phyloP scores from a whole-genome alignment of 495 filamentous ascomycete genomes.

The Lasiosphaeris hirsuta region DNA sequence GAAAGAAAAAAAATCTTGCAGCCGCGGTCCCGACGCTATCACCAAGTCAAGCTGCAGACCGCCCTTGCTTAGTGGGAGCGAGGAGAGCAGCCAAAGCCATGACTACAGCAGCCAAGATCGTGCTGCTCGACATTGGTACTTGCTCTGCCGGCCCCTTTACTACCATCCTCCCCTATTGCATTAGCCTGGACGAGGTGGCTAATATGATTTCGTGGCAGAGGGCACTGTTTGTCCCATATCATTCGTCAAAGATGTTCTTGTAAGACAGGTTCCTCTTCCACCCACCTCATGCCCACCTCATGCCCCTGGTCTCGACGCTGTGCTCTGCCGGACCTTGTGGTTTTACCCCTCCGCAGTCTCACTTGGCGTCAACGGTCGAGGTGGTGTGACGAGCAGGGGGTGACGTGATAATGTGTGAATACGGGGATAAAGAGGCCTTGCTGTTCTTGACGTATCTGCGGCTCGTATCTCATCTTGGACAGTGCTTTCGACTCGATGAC shows the following conservation, averaged over 20 bases:
- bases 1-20: conserved; percentile 1
- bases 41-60: background rate
- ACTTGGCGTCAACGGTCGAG: background rate
- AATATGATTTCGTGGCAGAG: conserved; percentile 47
- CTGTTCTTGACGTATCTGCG: background rate
- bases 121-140: conserved; percentile 52
- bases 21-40: conserved; percentile 1
- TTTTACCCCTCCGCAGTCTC: conserved; percentile 8
- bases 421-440: background rate
- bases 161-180: conserved; percentile 16
- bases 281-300: conserved; percentile 7
- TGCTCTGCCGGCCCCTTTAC: conserved; percentile 7
- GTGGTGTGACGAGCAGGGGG: conserved; percentile 2
- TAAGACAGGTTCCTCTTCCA: conserved; percentile 40
- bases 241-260: conserved; percentile 68
- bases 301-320: conserved; percentile 1
- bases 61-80: background rate
- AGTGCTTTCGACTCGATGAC: background rate
- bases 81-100: conserved; percentile 8
- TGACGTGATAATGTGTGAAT: background rate
- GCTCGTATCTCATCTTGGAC: background rate
- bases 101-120: conserved; percentile 34
- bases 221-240: conserved; percentile 68
- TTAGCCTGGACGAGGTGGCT: conserved; percentile 36
- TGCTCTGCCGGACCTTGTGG: conserved; percentile 10